A percentile compares a stretch with the other conserved stretches of the same genome.
These are phyloP conservation scores for Claviceps sp. DNA, from an alignment of 2,329 filamentous ascomycete genomes.

Conservation along the genomic window DNA sequence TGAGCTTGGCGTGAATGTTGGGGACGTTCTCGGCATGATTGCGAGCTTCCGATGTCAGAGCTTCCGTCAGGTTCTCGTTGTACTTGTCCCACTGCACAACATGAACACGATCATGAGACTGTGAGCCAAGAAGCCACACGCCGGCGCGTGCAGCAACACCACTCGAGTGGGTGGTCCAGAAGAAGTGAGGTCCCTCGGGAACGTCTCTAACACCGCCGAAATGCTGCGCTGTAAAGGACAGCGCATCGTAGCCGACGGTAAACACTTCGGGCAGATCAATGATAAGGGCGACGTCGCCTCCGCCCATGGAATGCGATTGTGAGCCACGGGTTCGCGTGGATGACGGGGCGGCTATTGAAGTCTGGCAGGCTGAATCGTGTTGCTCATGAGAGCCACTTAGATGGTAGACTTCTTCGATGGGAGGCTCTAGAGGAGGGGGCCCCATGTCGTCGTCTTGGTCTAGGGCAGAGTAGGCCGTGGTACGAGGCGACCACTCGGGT, in stretches of 20 bases:
- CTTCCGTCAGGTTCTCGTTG: conserved; percentile 40
- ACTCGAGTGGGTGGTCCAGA: conserved; percentile 41
- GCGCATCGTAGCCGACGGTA: conserved; percentile 39
- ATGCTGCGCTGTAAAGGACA: conserved; percentile 31
- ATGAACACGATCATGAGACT: conserved; percentile 20
- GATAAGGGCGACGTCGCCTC: conserved; percentile 39
- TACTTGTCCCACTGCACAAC: conserved; percentile 43
- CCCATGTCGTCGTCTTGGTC: conserved; percentile 14
- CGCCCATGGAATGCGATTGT: conserved; percentile 17
- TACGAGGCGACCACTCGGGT: conserved; percentile 8
- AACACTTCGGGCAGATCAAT: conserved; percentile 36
- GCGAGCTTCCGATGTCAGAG: conserved; percentile 30
- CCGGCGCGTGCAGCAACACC: conserved; percentile 37
- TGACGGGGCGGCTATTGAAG: neutral
- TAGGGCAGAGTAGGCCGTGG: neutral
- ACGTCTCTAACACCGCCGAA: conserved; percentile 43
- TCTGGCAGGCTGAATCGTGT: neutral
- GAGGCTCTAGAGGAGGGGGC: conserved; percentile 19
- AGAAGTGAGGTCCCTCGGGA: conserved; percentile 42
- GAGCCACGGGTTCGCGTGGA: conserved; percentile 5
- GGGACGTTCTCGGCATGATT: conserved; percentile 29
- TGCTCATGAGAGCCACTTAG: neutral
- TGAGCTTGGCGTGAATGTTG: conserved; percentile 26
- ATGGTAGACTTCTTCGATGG: conserved; percentile 1
- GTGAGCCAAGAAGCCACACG: conserved; percentile 39